phyloP scores from a whole-genome alignment of 208 protist species.

The Trypanosoma cruzi region DNA sequence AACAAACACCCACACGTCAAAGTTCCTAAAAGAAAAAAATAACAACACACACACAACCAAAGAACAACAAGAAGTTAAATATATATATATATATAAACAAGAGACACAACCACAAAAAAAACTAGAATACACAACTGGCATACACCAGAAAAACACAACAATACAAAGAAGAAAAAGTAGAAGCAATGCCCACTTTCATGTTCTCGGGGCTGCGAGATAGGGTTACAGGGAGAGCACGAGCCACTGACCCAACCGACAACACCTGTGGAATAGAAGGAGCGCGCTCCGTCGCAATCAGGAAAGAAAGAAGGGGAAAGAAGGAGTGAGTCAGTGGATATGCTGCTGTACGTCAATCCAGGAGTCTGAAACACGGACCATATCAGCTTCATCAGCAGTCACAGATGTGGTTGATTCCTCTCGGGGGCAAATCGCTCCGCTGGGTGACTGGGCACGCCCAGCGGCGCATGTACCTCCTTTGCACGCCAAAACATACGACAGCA shows the following conservation, averaged over 20 bases:
- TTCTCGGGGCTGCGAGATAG: too few relatives aligned
- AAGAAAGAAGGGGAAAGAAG: neutral
- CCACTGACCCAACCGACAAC: conserved; percentile 50
- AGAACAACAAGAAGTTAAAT: too few relatives aligned
- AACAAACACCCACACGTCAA: too few relatives aligned
- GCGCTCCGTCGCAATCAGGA: neutral
- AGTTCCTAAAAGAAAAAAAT: too few relatives aligned
- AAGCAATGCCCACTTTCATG: too few relatives aligned
- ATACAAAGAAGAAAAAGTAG: conserved; percentile 8
- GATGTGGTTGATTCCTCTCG: neutral
- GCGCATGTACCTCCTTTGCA: conserved; percentile 16
- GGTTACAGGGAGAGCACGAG: conserved; percentile 18
- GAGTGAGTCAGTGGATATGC: conserved; percentile 61
- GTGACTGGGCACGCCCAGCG: conserved; percentile 10
- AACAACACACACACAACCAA: neutral
- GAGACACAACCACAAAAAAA: conserved; percentile 6
- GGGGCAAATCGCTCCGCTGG: conserved; percentile 27
- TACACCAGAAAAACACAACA: conserved; percentile 1
- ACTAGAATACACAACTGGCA: neutral
- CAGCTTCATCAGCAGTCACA: conserved; percentile 53
- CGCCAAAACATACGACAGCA: neutral
- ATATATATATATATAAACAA: too few relatives aligned
- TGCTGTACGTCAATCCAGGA: conserved; percentile 56
- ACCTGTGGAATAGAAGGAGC: conserved; percentile 3
- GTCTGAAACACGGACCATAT: conserved; percentile 88